Evolutionary conservation across 306 rosid species (phyloP), one percentile per base, ranked within the genome.

Genomic region (Corylus avellana): DNA sequence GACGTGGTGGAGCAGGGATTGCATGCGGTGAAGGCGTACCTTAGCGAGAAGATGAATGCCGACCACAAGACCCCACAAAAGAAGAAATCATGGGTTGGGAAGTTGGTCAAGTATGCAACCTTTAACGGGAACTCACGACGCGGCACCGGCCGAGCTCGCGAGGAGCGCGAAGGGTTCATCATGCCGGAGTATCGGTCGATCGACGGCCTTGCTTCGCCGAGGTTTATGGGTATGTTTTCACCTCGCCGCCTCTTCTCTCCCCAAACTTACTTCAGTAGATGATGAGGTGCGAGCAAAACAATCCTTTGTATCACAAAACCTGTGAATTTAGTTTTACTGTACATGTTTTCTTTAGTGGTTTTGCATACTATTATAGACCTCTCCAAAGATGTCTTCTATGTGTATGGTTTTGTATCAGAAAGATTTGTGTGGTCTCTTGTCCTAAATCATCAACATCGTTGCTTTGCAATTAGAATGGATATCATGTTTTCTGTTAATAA

Each of bases 221-320:
- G 97, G 7, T 80, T 81, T 35, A 46, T 83, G 89, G 90, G 88
- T 4, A 91, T 88, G 92, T 91, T 94, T 78, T 91, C 98, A 0
- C 91, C 98, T 0, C 97, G 92, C 0, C 95, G 94, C n/a, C 87
- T 95, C 64, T 91, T 92, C 89, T 89, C 97, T 0, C 86, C 96
- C 0, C 92, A 90, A 2, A 81, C 20, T 50, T 86, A 78, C 76
- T 86, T 82, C 72, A 82, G 18, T 75, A 84, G 82, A 49, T 91
- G 71, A 87, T 91, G 71, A 89, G 17, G 63, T 10, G 66, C 37
- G 10, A 62, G 59, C 20, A 32, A 32, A 18, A 29, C 3, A 18
- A 27, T n/a, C 55, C 3, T 70, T 42, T 51, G 16, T 2, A 20
- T 50, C 22, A 69, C 29, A n/a, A 11, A 75, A 59, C 66, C 0